Evolutionary conservation across 352 stramenopile species (phyloP).

Genomic region (Phytophthora parvispora): DNA sequence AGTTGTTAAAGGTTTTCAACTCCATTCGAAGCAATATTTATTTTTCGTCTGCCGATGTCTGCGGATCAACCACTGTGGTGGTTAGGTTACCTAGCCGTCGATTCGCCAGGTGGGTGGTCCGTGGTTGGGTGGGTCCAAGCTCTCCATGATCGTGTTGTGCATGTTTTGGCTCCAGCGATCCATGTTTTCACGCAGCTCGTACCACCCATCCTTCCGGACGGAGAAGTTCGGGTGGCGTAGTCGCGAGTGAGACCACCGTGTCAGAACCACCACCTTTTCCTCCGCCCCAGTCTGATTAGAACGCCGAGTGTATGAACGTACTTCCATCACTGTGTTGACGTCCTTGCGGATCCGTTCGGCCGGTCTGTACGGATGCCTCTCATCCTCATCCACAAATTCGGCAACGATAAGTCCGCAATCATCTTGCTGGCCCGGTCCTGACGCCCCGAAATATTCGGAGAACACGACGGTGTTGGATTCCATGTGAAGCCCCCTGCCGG

Average conservation of each 20-base stretch:
- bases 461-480: slow-evolving; percentile 46
- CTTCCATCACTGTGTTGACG: slow-evolving; percentile 41
- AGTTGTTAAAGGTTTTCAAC: too few relatives aligned
- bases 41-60: too few relatives aligned
- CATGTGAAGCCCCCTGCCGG: slow-evolving; percentile 38
- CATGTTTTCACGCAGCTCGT: slow-evolving; percentile 52
- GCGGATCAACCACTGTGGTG: too few relatives aligned
- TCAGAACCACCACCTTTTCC: slow-evolving; percentile 54
- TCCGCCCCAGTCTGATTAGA: neutral
- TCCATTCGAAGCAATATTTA: too few relatives aligned
- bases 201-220: slow-evolving; percentile 31
- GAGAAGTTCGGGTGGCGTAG: slow-evolving; percentile 40
- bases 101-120: slow-evolving; percentile 13
- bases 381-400: slow-evolving; percentile 47
- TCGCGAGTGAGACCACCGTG: slow-evolving; percentile 45
- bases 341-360: slow-evolving; percentile 40
- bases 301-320: slow-evolving; percentile 19
- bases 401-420: slow-evolving; percentile 36
- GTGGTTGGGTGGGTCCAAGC: slow-evolving; percentile 11
- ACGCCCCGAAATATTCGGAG: slow-evolving; percentile 25
- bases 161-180: slow-evolving; percentile 53
- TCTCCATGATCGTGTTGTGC: slow-evolving; percentile 48
- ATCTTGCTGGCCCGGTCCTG: slow-evolving; percentile 4
- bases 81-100: neutral
- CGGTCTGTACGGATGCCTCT: slow-evolving; percentile 40